A percentile compares a stretch with the other conserved stretches of the same genome.
phyloP scores from a whole-genome alignment of 2,329 filamentous ascomycete species.

The Polychaeton citri region DNA sequence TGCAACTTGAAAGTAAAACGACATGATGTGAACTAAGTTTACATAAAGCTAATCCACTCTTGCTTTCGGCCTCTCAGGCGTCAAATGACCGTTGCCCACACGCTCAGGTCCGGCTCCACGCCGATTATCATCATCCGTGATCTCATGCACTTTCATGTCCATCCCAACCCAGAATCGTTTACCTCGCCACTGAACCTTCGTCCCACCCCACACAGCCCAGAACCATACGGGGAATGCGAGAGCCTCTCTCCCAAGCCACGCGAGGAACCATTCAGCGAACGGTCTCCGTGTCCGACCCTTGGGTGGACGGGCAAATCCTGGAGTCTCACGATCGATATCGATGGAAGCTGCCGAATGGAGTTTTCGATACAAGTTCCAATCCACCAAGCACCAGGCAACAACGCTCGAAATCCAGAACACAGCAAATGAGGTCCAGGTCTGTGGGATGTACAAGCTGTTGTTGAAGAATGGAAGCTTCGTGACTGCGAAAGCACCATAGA shows the following conservation, averaged over 20 bases:
- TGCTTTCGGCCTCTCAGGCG: neutral
- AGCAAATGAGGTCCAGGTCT: constrained; percentile 55
- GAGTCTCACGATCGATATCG: constrained; percentile 58
- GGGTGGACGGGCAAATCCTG: constrained; percentile 51
- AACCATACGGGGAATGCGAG: constrained; percentile 82
- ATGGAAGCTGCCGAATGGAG: constrained; percentile 63
- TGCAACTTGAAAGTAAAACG: too few species aligned
- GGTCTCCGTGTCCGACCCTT: constrained; percentile 36
- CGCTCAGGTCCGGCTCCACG: neutral
- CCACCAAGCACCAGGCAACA: constrained; percentile 56
- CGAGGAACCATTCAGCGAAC: constrained; percentile 58
- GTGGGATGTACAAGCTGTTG: constrained; percentile 38
- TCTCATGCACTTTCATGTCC: constrained; percentile 64
- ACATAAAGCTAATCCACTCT: too few species aligned
- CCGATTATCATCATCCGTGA: constrained; percentile 4
- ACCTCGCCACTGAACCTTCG: constrained; percentile 78
- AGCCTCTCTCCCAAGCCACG: constrained; percentile 74
- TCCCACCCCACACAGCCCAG: constrained; percentile 79
- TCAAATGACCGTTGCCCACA: neutral
- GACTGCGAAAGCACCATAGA: constrained; percentile 65
- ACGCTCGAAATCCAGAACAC: constrained; percentile 55
- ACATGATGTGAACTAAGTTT: too few species aligned
- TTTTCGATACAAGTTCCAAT: constrained; percentile 59
- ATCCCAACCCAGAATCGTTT: constrained; percentile 67
- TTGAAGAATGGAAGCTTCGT: constrained; percentile 59